A percentile compares a stretch with the other conserved stretches of the same genome.
These are phyloP conservation scores for Sapria himalayana DNA, from an alignment of 345 rosid species.

Conservation along the genomic window DNA sequence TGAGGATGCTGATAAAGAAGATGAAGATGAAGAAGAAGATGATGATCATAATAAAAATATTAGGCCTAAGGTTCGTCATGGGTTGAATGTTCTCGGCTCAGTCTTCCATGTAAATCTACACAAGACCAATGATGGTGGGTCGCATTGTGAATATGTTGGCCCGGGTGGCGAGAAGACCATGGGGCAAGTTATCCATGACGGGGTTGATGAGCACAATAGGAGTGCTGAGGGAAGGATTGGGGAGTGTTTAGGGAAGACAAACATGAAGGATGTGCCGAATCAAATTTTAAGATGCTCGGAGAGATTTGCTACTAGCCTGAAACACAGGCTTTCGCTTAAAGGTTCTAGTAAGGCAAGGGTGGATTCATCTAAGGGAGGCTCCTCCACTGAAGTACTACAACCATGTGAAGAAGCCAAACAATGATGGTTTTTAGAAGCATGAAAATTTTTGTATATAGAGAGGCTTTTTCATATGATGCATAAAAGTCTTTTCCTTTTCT, in stretches of 20 bases:
- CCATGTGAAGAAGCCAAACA: no score
- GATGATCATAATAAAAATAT: constrained; percentile 20
- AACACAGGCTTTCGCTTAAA: constrained; percentile 44
- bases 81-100: constrained; percentile 29
- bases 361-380: no score
- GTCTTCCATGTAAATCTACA: constrained; percentile 27
- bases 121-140: constrained; percentile 19
- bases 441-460: no score
- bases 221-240: constrained; percentile 19
- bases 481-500: no score
- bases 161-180: constrained; percentile 24
- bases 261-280: constrained; percentile 40
- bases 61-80: constrained; percentile 16
- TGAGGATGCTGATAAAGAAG: constrained; percentile 22
- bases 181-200: constrained; percentile 27
- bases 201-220: constrained; percentile 13
- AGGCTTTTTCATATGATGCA: no score
- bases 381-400: no score
- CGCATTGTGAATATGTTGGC: constrained; percentile 18
- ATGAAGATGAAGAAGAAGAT: constrained; percentile 26
- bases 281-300: constrained; percentile 41
- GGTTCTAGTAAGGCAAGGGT: constrained; percentile 25
- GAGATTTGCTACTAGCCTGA: constrained; percentile 33
- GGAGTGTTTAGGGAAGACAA: constrained; percentile 29
- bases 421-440: no score